Evolutionary conservation across 176 grass and related monocot species (phyloP).

Genomic region (Hyparrhenia diplandra): DNA sequence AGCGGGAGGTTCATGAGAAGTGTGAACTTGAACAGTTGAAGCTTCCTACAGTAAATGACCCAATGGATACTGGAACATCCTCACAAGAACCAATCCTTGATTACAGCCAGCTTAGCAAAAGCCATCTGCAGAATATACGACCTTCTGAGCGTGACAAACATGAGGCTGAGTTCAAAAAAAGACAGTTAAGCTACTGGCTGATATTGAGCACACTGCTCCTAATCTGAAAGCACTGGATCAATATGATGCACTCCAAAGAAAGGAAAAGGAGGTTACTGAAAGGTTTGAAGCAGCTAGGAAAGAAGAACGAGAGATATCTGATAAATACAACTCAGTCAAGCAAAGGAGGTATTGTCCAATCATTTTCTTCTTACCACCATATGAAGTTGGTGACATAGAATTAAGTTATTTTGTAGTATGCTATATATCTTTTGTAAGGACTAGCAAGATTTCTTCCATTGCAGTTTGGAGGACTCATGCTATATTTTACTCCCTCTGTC

Average conservation of each 20-base stretch:
- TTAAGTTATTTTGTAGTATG: constrained; percentile 8
- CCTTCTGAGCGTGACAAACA: constrained; percentile 75
- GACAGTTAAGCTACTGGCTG: constrained; percentile 55
- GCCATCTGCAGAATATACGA: constrained; percentile 59
- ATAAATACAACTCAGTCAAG: constrained; percentile 77
- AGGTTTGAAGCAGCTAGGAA: constrained; percentile 91
- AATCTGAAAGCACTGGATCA: constrained; percentile 96
- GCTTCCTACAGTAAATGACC: constrained; percentile 72
- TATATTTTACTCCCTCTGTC: neutral
- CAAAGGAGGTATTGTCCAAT: constrained; percentile 60
- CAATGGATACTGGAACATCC: constrained; percentile 69
- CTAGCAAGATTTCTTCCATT: neutral
- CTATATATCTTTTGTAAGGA: constrained; percentile 12
- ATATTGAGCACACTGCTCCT: constrained; percentile 86
- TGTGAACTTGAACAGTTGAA: constrained; percentile 91
- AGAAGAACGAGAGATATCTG: constrained; percentile 88
- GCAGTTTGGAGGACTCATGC: neutral
- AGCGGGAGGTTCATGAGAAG: constrained; percentile 72
- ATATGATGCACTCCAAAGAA: constrained; percentile 79
- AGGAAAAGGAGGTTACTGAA: constrained; percentile 86
- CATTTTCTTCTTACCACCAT: constrained; percentile 8
- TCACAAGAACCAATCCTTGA: constrained; percentile 50
- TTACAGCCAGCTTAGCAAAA: constrained; percentile 71
- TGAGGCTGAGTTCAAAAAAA: constrained; percentile 82
- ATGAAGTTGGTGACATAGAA: neutral